Conservation (phyloP, 371 early-diverging fungal species). For the Actinomortierella ambigua region DNA sequence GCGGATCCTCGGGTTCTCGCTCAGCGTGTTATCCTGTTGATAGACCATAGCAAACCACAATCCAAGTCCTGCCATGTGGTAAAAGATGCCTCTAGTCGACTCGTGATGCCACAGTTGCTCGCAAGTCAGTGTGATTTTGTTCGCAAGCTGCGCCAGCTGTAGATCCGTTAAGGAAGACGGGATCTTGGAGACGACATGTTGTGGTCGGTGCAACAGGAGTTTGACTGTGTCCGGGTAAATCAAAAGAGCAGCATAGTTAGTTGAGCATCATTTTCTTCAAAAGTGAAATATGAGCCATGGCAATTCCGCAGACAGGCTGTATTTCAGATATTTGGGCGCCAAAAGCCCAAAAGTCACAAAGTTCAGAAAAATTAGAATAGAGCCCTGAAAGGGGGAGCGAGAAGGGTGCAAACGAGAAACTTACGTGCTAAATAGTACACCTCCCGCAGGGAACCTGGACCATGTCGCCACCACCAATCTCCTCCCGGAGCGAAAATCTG, state of each 20-base stretch:
- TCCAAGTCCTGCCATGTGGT: constrained; percentile 25
- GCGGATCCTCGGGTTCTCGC: constrained; percentile 43
- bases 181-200: constrained; percentile 34
- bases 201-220: constrained; percentile 39
- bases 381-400: not conserved
- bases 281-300: not conserved
- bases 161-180: constrained; percentile 21
- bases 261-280: too few relatives aligned
- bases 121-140: constrained; percentile 35
- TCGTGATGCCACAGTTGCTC: constrained; percentile 42
- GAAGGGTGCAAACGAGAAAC: constrained; percentile 1
- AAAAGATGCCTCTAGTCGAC: constrained; percentile 30
- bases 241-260: not conserved
- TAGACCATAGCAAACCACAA: constrained; percentile 44
- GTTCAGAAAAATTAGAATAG: not conserved
- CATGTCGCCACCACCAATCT: constrained; percentile 48
- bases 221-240: constrained; percentile 13
- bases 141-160: constrained; percentile 31
- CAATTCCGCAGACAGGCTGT: not conserved
- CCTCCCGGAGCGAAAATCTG: constrained; percentile 41
- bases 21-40: constrained; percentile 43
- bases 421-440: constrained; percentile 35
- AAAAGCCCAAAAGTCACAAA: not conserved
- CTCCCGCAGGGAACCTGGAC: constrained; percentile 29
- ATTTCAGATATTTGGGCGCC: not conserved